Evolutionary conservation across 176 grass and related monocot species (phyloP).

Genomic region (Coix lacrymajobi): DNA sequence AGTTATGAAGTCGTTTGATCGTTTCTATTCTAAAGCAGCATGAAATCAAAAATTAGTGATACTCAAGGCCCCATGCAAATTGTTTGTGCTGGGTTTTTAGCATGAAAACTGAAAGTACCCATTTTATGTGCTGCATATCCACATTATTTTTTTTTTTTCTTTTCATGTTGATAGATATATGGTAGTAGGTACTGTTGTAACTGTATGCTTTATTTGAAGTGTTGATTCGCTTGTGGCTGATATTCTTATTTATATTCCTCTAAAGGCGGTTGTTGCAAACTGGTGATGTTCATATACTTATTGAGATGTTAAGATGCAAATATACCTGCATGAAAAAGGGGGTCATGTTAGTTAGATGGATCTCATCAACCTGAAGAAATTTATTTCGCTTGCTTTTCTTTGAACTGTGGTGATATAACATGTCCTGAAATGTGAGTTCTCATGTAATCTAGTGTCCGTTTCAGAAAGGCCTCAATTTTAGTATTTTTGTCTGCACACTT

Average conservation of each 20-base stretch:
- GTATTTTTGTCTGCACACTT: background rate
- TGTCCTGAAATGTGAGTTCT: slow-evolving; percentile 10
- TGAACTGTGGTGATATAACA: background rate
- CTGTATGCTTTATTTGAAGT: too few relatives aligned
- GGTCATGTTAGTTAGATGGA: background rate
- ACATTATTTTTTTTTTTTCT: too few relatives aligned
- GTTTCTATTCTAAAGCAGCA: background rate
- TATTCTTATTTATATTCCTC: too few relatives aligned
- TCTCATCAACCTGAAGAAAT: background rate
- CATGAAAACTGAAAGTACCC: background rate
- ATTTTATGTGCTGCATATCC: too few relatives aligned
- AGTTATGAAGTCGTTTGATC: background rate
- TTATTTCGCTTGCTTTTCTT: background rate
- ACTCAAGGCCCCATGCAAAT: background rate
- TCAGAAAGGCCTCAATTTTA: background rate
- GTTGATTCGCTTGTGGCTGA: too few relatives aligned
- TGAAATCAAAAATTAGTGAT: background rate
- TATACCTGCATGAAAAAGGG: background rate
- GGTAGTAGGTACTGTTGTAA: too few relatives aligned
- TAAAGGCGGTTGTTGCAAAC: background rate
- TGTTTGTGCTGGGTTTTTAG: background rate
- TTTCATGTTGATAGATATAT: too few relatives aligned
- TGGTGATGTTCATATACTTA: background rate
- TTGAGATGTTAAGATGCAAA: background rate
- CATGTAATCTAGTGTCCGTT: background rate